Evolutionary conservation across 2,329 filamentous ascomycete species (phyloP), one percentile per base, ranked within the genome.

Genomic region (Aspergillus sp.): DNA sequence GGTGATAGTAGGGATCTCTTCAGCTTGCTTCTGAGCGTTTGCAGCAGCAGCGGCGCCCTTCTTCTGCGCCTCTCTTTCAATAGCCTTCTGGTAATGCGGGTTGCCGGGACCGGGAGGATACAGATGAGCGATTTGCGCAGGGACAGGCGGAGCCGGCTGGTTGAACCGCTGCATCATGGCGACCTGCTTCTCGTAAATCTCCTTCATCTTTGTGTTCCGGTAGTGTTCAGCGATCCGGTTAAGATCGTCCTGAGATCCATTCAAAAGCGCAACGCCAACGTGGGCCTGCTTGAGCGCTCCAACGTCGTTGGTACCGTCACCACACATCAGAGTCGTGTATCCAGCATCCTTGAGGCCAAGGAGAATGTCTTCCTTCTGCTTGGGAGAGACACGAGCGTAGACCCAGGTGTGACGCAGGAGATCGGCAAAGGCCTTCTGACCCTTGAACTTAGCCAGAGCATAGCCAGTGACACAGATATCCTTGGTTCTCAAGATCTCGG

Each of bases 361-460:
- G n/a, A 99, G 81, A 66, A 99, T 97, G 50, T 97, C 92, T 73
- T 99, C 94, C 78, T 99, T 99, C 68, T 99, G 94, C 80, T 96
- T 97, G 7, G 94, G 94, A 1, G 94, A 99, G 9, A 99, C 94
- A 66, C 94, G 91, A 60, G 94, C 94, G 69, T 99, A 99, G 4
- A 99, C 94, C 94, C 94, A 99, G 13, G 92, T 86, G 73, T 97
- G 83, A 46, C 92, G 88, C 29, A 97, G 81, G 47, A 99, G 81
- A 50, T 89, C 84, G 49, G 82, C 79, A 75, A 92, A 88, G 45
- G 86, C 91, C 51, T 83, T 73, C 67, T 96, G 88, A 51, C 84
- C 89, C 73, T 88, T 89, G 79, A 95, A 95, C 71, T 95, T 94
- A 48, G 87, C 83, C 48, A 99, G 79, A 40, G 94, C 94, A 70